Evolutionary conservation across 1,139 yeast species (phyloP).

Genomic region (Zygoascus hellenicus): DNA sequence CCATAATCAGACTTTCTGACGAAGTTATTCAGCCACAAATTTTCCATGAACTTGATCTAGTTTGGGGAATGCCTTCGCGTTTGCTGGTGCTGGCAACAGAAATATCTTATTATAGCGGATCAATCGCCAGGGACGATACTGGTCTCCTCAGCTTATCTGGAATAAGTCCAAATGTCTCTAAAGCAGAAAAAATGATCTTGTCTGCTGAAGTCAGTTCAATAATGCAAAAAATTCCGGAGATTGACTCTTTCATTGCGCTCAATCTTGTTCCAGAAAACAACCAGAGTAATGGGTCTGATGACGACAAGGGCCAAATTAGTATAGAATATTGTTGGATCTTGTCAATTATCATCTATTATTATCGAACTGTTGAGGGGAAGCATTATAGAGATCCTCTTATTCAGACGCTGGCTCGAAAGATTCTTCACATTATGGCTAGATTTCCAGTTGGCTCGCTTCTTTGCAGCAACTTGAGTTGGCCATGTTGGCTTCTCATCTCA

Average conservation of each 20-base stretch:
- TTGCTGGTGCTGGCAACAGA: not conserved
- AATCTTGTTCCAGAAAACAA: not conserved
- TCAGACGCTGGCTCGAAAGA: not conserved
- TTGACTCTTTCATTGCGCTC: constrained; percentile 1
- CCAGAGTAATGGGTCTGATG: not conserved
- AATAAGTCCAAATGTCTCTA: not conserved
- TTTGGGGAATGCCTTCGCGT: constrained; percentile 2
- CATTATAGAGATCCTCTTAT: not conserved
- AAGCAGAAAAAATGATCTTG: not conserved
- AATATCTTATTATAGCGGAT: not conserved
- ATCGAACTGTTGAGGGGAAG: constrained; percentile 1
- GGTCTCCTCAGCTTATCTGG: not conserved
- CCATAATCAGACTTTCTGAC: not conserved
- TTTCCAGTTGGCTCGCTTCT: constrained; percentile 1
- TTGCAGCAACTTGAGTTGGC: constrained; percentile 1
- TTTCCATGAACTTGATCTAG: constrained; percentile 2
- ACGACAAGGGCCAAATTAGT: not conserved
- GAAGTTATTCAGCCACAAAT: not conserved
- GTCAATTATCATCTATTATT: constrained; percentile 2
- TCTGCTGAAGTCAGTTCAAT: not conserved
- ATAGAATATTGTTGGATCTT: not conserved
- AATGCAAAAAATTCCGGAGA: constrained; percentile 1
- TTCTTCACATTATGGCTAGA: not conserved
- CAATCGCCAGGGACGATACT: not conserved
- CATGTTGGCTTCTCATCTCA: constrained; percentile 1